These are phyloP conservation scores for Ambrosia artemisiifolia DNA, from an alignment of 129 eudicot genomes.

Conservation along the genomic window DNA sequence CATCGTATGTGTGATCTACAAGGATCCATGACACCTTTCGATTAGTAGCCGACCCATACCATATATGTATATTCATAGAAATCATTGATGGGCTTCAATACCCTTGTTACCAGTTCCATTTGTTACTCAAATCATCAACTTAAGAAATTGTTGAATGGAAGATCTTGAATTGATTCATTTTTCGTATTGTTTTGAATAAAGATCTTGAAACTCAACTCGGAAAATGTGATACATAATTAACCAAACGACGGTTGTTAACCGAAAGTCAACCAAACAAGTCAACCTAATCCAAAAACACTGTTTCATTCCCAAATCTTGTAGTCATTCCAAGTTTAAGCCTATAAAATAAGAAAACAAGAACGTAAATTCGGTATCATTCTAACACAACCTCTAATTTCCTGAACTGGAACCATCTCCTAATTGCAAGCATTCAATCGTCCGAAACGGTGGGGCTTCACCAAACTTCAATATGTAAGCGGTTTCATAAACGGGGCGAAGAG, in stretches of 20 bases:
- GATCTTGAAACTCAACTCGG: neutral
- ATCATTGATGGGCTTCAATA: slow-evolving; percentile 1
- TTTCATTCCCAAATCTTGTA: neutral
- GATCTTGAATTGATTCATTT: neutral
- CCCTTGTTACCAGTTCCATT: slow-evolving; percentile 3
- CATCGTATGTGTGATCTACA: slow-evolving; percentile 82
- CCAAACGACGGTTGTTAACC: neutral
- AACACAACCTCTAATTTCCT: slow-evolving; percentile 9
- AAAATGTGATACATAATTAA: neutral
- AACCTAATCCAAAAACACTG: neutral
- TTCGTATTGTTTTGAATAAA: neutral
- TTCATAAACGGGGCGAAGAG: slow-evolving; percentile 64
- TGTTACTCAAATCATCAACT: slow-evolving; percentile 15
- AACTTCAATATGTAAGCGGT: slow-evolving; percentile 87
- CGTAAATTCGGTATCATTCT: neutral
- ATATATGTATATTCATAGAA: slow-evolving; percentile 14
- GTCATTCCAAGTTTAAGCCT: neutral
- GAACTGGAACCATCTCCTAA: slow-evolving; percentile 29
- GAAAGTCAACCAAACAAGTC: neutral
- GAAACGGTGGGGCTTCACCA: slow-evolving; percentile 73
- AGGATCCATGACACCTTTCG: slow-evolving; percentile 51
- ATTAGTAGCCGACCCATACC: neutral
- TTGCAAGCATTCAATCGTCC: slow-evolving; percentile 34
- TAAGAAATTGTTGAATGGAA: slow-evolving; percentile 16
- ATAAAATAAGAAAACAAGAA: neutral